phyloP scores from a whole-genome alignment of 2,329 filamentous ascomycete species.

The Fusarium guadeloupense region DNA sequence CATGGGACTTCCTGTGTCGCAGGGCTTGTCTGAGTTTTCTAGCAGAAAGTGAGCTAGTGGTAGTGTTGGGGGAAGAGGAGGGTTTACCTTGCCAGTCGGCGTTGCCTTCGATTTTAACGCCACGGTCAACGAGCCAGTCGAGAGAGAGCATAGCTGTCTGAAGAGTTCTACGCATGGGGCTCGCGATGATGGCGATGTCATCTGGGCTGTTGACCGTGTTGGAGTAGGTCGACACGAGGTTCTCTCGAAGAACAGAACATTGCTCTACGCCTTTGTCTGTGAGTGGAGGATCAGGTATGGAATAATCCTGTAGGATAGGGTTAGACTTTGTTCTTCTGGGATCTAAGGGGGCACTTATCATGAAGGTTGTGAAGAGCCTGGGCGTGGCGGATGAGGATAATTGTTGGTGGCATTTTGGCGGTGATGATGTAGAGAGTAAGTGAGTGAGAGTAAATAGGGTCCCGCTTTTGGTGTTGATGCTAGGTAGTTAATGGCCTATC shows the following conservation, averaged over 20 bases:
- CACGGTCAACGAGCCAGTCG: constrained; percentile 65
- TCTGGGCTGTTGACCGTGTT: constrained; percentile 45
- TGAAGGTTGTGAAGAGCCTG: constrained; percentile 69
- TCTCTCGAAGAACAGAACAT: constrained; percentile 56
- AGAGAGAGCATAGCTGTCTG: constrained; percentile 69
- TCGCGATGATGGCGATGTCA: constrained; percentile 65
- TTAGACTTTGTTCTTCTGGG: constrained; percentile 7
- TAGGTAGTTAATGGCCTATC: background rate
- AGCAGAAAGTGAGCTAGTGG: background rate
- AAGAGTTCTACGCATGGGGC: constrained; percentile 71
- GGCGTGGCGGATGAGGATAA: constrained; percentile 91
- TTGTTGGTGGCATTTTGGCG: constrained; percentile 58
- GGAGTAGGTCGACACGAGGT: constrained; percentile 52
- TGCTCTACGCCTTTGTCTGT: constrained; percentile 60
- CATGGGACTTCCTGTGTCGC: constrained; percentile 67
- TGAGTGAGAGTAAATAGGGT: background rate
- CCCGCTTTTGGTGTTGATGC: constrained; percentile 14
- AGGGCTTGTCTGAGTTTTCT: constrained; percentile 66
- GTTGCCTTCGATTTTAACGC: constrained; percentile 64
- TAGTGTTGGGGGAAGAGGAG: no score
- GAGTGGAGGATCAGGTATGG: constrained; percentile 60
- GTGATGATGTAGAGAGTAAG: background rate
- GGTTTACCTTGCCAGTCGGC: constrained; percentile 71
- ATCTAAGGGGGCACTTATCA: constrained; percentile 54
- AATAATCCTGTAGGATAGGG: constrained; percentile 54